A percentile compares a stretch with the other conserved stretches of the same genome.
Conservation (phyloP, 108 stramenopile species). For the Chaetoceros muelleri region DNA sequence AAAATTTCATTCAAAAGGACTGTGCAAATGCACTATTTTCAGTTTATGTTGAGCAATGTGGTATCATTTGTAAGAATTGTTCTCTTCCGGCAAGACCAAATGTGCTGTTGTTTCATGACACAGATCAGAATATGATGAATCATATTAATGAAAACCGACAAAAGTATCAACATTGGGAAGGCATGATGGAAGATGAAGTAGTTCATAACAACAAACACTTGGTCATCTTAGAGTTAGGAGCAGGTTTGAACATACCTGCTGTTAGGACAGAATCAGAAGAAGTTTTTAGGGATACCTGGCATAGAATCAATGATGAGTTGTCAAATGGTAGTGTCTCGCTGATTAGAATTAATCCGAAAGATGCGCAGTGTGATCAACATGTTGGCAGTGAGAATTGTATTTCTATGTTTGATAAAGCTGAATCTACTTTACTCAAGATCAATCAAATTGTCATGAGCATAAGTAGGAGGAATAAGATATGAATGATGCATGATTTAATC, state of each 20-base stretch:
- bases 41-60: not conserved
- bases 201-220: constrained; percentile 9
- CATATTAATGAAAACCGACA: constrained; percentile 13
- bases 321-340: not conserved
- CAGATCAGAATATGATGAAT: constrained; percentile 22
- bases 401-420: not conserved
- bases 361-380: not conserved
- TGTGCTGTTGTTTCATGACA: constrained; percentile 35
- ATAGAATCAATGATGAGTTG: not conserved
- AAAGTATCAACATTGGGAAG: constrained; percentile 41
- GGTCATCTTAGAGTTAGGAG: constrained; percentile 47
- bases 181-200: constrained; percentile 18
- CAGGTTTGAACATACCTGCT: constrained; percentile 40
- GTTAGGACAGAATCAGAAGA: constrained; percentile 39
- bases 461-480: no score
- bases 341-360: not conserved
- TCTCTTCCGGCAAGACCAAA: constrained; percentile 21
- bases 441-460: no score
- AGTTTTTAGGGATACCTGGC: constrained; percentile 17
- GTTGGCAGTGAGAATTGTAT: not conserved
- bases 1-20: constrained; percentile 4
- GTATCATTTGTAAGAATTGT: constrained; percentile 11
- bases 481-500: no score
- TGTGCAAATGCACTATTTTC: not conserved
- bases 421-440: not conserved